Evolutionary conservation across 305 asterid species (phyloP), one percentile per base, ranked within the genome.

Genomic region (Withania somnifera): DNA sequence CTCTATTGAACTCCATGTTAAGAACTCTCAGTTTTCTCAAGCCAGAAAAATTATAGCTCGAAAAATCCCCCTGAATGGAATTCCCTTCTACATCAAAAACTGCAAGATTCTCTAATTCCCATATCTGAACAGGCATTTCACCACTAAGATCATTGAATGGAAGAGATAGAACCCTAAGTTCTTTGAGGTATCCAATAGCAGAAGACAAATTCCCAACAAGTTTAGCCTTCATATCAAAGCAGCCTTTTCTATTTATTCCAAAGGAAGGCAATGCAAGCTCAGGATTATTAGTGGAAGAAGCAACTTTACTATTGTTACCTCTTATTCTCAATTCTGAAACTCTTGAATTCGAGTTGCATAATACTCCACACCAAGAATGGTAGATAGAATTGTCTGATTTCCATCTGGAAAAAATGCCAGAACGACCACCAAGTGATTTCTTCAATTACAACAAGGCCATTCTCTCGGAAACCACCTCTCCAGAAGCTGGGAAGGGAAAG

Each of bases 71-170:
- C 9, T 71, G 22, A 32, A 87, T 78, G 51, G 19, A 34, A 85
- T 91, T 91, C 78, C 93, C 93, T 86, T 90, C 89, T 32, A 90
- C 89, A 89, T 91, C 91, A 83, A 91, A 84, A 30, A 88, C 91
- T 84, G 80, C 82, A 42, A 91, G 90, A 84, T 87, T 88, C 67
- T 64, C 56, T 84, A 90, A 32, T 52, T 84, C 83, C 89, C 89
- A 90, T 22, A 91, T 80, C 83, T 83, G 89, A 75, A 58, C 82
- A 67, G 90, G 92, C 45, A 90, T 84, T 86, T 84, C 87, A 78
- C 95, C 91, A 83, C 20, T 76, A 78, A 91, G 83, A 51, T 79
- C 90, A 85, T 90, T 84, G 67, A 83, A 89, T 17, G 92, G 91
- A 84, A 91, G 88, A 36, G 92, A 90, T 8, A 91, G 79, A 85